These are phyloP conservation scores for Lachancea dasiensis DNA, from an alignment of 805 yeast genomes.

Conservation along the genomic window DNA sequence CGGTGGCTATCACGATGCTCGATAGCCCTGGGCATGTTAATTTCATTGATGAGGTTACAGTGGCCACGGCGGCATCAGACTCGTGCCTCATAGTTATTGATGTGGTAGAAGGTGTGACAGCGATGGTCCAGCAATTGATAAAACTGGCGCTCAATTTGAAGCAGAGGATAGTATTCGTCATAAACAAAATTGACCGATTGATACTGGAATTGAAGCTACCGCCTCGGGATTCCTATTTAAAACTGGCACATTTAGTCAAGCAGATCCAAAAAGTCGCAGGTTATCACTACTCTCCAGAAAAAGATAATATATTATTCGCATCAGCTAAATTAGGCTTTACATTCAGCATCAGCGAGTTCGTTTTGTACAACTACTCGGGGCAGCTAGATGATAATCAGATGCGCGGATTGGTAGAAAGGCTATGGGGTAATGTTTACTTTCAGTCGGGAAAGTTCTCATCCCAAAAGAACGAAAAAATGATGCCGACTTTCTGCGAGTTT, in stretches of 20 bases:
- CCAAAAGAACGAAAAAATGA: slow-evolving; percentile 23
- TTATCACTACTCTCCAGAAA: slow-evolving; percentile 49
- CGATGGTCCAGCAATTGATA: slow-evolving; percentile 48
- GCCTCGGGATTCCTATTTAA: slow-evolving; percentile 64
- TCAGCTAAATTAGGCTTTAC: slow-evolving; percentile 56
- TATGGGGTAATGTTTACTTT: slow-evolving; percentile 77
- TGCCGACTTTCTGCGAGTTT: slow-evolving; percentile 52
- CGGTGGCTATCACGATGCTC: slow-evolving; percentile 54
- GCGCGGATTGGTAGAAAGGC: slow-evolving; percentile 41
- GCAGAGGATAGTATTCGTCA: slow-evolving; percentile 50
- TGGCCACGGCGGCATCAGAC: slow-evolving; percentile 55
- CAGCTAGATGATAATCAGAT: slow-evolving; percentile 32
- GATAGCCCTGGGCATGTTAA: slow-evolving; percentile 94
- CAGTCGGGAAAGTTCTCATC: slow-evolving; percentile 40
- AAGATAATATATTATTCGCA: slow-evolving; percentile 67
- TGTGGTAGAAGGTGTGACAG: slow-evolving; percentile 72
- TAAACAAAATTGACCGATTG: slow-evolving; percentile 84
- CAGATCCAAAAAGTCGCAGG: slow-evolving; percentile 54
- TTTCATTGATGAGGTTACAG: slow-evolving; percentile 68
- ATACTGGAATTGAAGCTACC: slow-evolving; percentile 73
- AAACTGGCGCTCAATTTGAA: slow-evolving; percentile 46
- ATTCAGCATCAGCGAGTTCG: slow-evolving; percentile 65
- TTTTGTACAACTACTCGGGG: slow-evolving; percentile 40
- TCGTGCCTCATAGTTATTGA: slow-evolving; percentile 71
- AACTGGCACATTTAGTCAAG: slow-evolving; percentile 54